These are phyloP conservation scores for Penicillium griseofulvum DNA, from an alignment of 2,329 filamentous ascomycete genomes.

Conservation along the genomic window DNA sequence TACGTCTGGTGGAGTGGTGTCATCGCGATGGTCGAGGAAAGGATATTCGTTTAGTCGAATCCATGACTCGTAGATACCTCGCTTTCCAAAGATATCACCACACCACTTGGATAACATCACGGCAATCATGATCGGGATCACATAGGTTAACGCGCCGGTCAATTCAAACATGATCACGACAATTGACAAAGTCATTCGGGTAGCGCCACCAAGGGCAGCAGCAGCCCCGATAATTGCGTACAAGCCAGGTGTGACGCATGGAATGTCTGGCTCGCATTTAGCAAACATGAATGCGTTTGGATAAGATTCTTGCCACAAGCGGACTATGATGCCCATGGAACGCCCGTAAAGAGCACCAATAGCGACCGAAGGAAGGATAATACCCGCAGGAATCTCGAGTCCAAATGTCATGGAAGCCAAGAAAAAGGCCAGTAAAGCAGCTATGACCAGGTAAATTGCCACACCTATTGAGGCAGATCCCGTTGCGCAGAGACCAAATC, in stretches of 20 bases:
- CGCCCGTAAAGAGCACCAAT: constrained; percentile 89
- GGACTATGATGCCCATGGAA: constrained; percentile 82
- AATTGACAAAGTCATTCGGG: constrained; percentile 94
- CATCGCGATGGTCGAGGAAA: constrained; percentile 88
- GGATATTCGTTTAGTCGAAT: constrained; percentile 95
- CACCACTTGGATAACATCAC: constrained; percentile 99
- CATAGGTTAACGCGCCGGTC: constrained; percentile 91
- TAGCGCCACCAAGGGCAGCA: constrained; percentile 88
- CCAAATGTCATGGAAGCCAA: constrained; percentile 88
- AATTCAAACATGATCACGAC: constrained; percentile 99
- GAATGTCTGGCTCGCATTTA: constrained; percentile 78
- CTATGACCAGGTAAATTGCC: constrained; percentile 77
- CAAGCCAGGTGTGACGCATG: constrained; percentile 88
- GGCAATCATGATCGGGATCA: constrained; percentile 97
- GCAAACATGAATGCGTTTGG: constrained; percentile 74
- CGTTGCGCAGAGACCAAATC: constrained; percentile 84
- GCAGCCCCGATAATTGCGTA: constrained; percentile 97
- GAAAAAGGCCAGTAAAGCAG: constrained; percentile 78
- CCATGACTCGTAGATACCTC: constrained; percentile 97
- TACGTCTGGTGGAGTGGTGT: constrained; percentile 74
- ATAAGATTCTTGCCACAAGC: constrained; percentile 79
- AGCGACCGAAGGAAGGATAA: constrained; percentile 93
- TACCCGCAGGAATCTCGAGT: constrained; percentile 88
- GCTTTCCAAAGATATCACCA: constrained; percentile 87
- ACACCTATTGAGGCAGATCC: constrained; percentile 78